Base-by-base conservation (phyloP, 2,329 filamentous ascomycete species). In the Colletotrichum zoysiae region DNA sequence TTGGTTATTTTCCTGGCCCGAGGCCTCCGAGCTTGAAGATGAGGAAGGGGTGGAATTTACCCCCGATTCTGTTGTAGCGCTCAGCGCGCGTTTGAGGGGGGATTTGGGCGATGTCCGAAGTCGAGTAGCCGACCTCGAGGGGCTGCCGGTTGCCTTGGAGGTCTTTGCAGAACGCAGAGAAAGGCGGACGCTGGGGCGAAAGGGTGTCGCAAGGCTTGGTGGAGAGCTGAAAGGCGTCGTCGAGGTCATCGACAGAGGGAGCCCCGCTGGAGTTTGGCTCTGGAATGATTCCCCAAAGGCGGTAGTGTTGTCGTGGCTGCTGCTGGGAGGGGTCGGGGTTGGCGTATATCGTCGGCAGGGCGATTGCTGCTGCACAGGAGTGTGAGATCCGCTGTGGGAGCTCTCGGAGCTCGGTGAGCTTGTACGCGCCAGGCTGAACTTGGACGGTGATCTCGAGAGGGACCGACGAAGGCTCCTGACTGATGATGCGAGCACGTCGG, bases 401-500 rank as follows among this genome's bases (percentile, higher is more conserved):
- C 79, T 78, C 44, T 87, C 82, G 18, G 85, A 84, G 69, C 80
- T 82, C 73, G 86, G 83, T 0, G 87, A 87, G 56, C 81, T 81
- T 57, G 84, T 80, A 74, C 86, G 85, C 62, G 82, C 80, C 46
- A 97, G 84, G 68, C 89, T 87, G 80, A 96, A 95, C 81, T 96
- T 97, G 42, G 95, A 97, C 14, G 95, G 95, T n/a, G 95, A 98
- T 77, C 95, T 90, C 69, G 95, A 98, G 74, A 98, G 87, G 35
- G 95, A 97, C 76, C 94, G 93, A 75, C 95, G 89, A 70, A 98
- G 86, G 77, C 94, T 93, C 78, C 94, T 90, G 74, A 97, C 93
- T 71, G 93, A 92, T 62, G 93, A 91, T 73, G 93, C 92, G 65
- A 79, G 79, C 75, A 94, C 90, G 84, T 97, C 93, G 77, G 95